Evolutionary conservation across 371 early-diverging fungal species (phyloP), one percentile per base, ranked within the genome.

Genomic region (Mucor velutinosus): DNA sequence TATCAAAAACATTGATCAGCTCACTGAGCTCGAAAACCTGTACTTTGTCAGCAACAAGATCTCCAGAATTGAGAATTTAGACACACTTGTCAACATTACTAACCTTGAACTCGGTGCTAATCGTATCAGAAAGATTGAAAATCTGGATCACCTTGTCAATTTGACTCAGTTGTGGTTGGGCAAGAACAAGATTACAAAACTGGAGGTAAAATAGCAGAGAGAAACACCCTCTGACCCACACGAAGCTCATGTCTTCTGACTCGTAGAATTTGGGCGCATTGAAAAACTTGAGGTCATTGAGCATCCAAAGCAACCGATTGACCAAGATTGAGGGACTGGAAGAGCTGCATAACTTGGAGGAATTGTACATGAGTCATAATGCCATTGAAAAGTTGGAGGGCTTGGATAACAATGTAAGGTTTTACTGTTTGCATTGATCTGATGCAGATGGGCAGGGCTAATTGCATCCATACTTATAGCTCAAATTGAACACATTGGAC

Each of bases 71-170:
- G 90, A 93, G 62, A 89, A 93, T 57, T 77, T 98, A 65, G 78
- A 81, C 35, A 72, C 76, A 0, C 76, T 97, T 29, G 77, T 82
- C 7, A 80, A 89, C 49, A 64, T 98, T 15, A 87, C 83, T 7
- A 94, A 93, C 69, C 78, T 98, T 53, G 99, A 98, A 73, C 86
- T 98, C 1, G 99, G 99, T 17, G 96, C 96, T 8, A 98, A 98
- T 76, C 87, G 94, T 14, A 94, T 98, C 69, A 82, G 96, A 61
- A 93, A 67, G 7, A 95, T 97, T 65, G 94, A 94, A 66, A 92
- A 93, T 49, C 78, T 98, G 32, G 94, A 93, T 58, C 35, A 67
- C n/a, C 76, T 98, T 51, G 88, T 86, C 25, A 87, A 89, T 51
- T 79, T 99, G 72, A 87, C 90, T 60, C 87, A 97, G 76, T 87